These are phyloP conservation scores for Fistulinella prunicolor DNA, from an alignment of 768 basidiomycete species.

Conservation along the genomic window DNA sequence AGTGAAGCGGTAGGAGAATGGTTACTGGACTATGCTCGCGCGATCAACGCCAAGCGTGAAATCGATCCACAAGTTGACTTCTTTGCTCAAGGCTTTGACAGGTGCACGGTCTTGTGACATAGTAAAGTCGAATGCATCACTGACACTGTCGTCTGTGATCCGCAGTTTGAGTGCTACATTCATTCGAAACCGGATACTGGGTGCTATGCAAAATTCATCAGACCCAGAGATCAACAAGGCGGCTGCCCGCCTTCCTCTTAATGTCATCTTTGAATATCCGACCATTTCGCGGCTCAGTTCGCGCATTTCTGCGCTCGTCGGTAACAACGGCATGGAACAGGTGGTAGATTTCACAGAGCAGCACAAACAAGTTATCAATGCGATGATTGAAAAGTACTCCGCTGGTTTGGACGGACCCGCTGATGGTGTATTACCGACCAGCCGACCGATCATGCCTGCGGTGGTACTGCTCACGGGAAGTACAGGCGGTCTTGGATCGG, in stretches of 20 bases:
- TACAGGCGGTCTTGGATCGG: constrained; percentile 41
- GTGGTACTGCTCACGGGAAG: constrained; percentile 40
- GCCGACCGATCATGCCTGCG: constrained; percentile 4
- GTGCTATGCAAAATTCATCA: constrained; percentile 30
- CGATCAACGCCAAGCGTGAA: constrained; percentile 4
- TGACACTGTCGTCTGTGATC: not conserved
- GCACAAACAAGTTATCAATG: constrained; percentile 28
- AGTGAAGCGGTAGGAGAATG: constrained; percentile 19
- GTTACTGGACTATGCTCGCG: constrained; percentile 26
- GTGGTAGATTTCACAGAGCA: constrained; percentile 1
- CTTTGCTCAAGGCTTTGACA: constrained; percentile 38
- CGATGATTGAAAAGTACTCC: constrained; percentile 41
- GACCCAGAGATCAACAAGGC: constrained; percentile 28
- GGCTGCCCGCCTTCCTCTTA: constrained; percentile 23
- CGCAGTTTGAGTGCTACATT: constrained; percentile 31
- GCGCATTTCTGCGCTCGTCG: constrained; percentile 11
- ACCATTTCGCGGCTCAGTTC: constrained; percentile 37
- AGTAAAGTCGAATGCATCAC: too few species aligned
- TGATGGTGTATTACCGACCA: constrained; percentile 8
- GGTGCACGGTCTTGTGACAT: constrained; percentile 21
- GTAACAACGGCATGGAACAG: not conserved
- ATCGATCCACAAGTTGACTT: constrained; percentile 23
- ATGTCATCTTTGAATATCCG: constrained; percentile 39
- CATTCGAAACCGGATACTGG: constrained; percentile 23
- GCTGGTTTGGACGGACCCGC: too few species aligned